Percentiles rank a stretch among this genome's conserved stretches.
Evolutionary conservation across 805 yeast species (phyloP).

Genomic region (Blastobotrys americana): DNA sequence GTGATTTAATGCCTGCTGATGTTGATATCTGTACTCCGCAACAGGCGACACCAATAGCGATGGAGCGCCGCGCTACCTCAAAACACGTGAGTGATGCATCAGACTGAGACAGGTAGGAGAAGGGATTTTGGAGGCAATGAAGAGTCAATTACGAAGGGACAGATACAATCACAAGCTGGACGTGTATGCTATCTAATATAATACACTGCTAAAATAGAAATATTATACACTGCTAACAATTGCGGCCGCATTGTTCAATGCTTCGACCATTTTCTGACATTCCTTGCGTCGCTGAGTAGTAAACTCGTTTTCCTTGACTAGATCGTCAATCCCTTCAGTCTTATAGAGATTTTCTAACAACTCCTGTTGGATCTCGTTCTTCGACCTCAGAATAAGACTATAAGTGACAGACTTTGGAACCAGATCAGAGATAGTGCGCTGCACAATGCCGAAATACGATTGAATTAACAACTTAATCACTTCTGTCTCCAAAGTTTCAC

Average conservation of each 20-base stretch:
- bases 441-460: slow-evolving; percentile 86
- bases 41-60: too few relatives aligned
- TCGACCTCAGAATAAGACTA: slow-evolving; percentile 72
- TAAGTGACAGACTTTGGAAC: slow-evolving; percentile 95
- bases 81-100: too few relatives aligned
- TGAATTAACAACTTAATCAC: slow-evolving; percentile 86
- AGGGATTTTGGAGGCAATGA: too few relatives aligned
- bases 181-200: too few relatives aligned
- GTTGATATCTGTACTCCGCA: too few relatives aligned
- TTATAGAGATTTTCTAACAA: slow-evolving; percentile 82
- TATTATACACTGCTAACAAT: slow-evolving; percentile 51
- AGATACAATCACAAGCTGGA: too few relatives aligned
- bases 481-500: slow-evolving; percentile 93
- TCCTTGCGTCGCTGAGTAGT: slow-evolving; percentile 93
- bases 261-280: slow-evolving; percentile 91
- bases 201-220: too few relatives aligned
- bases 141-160: too few relatives aligned
- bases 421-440: slow-evolving; percentile 85
- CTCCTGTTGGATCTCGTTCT: slow-evolving; percentile 86
- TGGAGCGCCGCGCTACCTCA: too few relatives aligned
- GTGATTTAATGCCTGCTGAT: too few relatives aligned
- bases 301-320: slow-evolving; percentile 84
- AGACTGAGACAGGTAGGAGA: too few relatives aligned
- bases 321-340: slow-evolving; percentile 57
- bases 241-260: slow-evolving; percentile 77